Evolutionary conservation across 345 rosid genomes (phyloP), one percentile per base, ranked within the genome.

Genomic region (Lagerstroemia speciosa): DNA sequence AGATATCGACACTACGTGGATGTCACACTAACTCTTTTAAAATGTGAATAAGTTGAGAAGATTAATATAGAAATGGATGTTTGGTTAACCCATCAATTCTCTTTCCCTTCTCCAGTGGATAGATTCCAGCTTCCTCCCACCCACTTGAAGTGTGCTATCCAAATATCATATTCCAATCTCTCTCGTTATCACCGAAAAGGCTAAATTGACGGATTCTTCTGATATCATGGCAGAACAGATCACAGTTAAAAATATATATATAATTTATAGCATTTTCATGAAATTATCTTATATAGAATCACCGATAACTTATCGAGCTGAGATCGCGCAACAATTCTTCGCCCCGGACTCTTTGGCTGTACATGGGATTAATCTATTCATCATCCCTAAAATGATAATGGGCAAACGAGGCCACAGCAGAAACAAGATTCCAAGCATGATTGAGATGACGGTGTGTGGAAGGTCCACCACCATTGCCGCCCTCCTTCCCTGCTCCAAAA

Each of bases 81-180:
- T 61, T 65, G 19, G 71, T 58, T 55, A 68, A 55, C 63, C 71
- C 9, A 58, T 58, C 64, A 38, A 67, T 53, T 53, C 63, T 67
- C 34, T 6, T 11, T 41, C 43, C 31, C 52, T 60, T 61, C 65
- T 62, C 32, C 53, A 30, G 29, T 45, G 20, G 60, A 43, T 46
- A 19, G 73, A 45, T 62, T 26, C 67, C 67, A 70, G 73, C 67
- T 62, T 70, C 45, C 57, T 64, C 64, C 62, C 73, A 62, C 67
- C 61, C 20, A 14, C 63, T 58, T 29, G 16, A 3, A 29, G 29
- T 30, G 29, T 29, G 19, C 15, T 16, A 16, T 58, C 34, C 63
- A 55, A 24, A 24, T 19, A 24, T 22, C 30, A 24, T 26, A 24
- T 24, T 55, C 61, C 61, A 26, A 55, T 3, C 30, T 24, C 61